Conservation (phyloP, 352 stramenopile genomes). For the Globisporangium ultimum region DNA sequence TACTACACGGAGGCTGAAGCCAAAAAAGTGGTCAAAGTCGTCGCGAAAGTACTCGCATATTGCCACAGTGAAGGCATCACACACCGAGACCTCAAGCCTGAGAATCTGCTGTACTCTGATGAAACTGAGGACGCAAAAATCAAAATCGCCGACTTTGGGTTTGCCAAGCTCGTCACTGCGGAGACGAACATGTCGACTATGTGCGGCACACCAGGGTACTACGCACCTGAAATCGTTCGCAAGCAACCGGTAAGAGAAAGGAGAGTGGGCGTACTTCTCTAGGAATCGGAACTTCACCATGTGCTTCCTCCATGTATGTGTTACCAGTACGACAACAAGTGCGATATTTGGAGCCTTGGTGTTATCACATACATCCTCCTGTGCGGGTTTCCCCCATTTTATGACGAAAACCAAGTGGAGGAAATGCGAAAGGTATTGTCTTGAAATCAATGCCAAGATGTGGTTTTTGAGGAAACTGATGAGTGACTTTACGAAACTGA, state of each 20-base stretch:
- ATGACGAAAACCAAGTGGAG: conserved; percentile 89
- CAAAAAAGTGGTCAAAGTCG: conserved; percentile 77
- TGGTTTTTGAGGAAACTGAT: conserved; percentile 3
- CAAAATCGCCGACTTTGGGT: conserved; percentile 93
- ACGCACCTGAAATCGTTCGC: conserved; percentile 95
- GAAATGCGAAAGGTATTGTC: conserved; percentile 69
- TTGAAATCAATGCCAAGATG: background rate
- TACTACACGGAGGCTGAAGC: conserved; percentile 91
- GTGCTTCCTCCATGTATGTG: background rate
- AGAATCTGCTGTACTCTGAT: conserved; percentile 93
- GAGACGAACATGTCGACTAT: conserved; percentile 86
- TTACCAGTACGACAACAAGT: conserved; percentile 91
- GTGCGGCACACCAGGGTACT: conserved; percentile 94
- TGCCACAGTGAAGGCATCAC: conserved; percentile 88
- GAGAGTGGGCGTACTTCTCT: too few relatives aligned
- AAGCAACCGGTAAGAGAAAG: conserved; percentile 56
- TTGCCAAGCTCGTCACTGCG: conserved; percentile 77
- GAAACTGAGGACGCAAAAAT: conserved; percentile 85
- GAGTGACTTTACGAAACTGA: background rate
- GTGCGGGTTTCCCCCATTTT: conserved; percentile 96
- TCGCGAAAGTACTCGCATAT: conserved; percentile 84
- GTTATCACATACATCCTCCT: conserved; percentile 93
- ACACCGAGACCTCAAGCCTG: conserved; percentile 96
- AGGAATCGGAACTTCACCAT: background rate
- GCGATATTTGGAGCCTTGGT: conserved; percentile 94